Base-by-base conservation (phyloP, 2,329 filamentous ascomycete genomes). In the Monascus ruber region DNA sequence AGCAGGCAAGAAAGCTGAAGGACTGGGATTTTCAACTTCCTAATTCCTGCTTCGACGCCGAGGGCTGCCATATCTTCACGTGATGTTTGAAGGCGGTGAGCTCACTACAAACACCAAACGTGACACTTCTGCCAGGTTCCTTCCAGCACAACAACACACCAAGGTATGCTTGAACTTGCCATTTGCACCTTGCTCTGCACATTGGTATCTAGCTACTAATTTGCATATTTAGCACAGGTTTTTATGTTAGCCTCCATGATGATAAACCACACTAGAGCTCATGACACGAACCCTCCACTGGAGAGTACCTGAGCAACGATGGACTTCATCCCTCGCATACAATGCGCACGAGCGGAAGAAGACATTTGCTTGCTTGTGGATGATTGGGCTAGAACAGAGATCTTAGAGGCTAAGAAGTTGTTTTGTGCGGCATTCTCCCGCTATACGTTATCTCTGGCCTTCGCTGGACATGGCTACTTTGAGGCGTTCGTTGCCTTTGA, bases 351-450 rank as follows among this genome's bases (percentile, higher is more conserved):
- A 55, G 60, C 57, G 61, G 62, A 63, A 61, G 60, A 56, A 58
- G 58, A 56, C 51, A 53, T 50, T 39, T 34, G 42, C 40, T 39
- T 37, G 43, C 40, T 40, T 39, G 51, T 58, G 56, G 40, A 50
- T 67, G 65, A 66, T 55, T 65, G 64, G 65, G 53, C 54, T 43
- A 56, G 65, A 68, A 68, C 65, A 68, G 65, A 68, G 54, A 68
- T 68, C 65, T 60, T 50, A 67, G 64, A 58, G 65, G 62, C 50
- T 47, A 32, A 27, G 42, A 35, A 37, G 29, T 17, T 43, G 36
- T 34, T 33, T 6, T 35, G 26, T 39, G 17, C 2, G 10, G 34
- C 7, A 26, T 29, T 6, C 11, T 26, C 10, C 33, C 7, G 35
- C n/a, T 35, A 11, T 9, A 11, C n/a, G n/a, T 28, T 8, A 11